A percentile compares a stretch with the other conserved stretches of the same genome.
Evolutionary conservation across 2,329 filamentous ascomycete genomes (phyloP).

Genomic region (Sarocladium strictum): DNA sequence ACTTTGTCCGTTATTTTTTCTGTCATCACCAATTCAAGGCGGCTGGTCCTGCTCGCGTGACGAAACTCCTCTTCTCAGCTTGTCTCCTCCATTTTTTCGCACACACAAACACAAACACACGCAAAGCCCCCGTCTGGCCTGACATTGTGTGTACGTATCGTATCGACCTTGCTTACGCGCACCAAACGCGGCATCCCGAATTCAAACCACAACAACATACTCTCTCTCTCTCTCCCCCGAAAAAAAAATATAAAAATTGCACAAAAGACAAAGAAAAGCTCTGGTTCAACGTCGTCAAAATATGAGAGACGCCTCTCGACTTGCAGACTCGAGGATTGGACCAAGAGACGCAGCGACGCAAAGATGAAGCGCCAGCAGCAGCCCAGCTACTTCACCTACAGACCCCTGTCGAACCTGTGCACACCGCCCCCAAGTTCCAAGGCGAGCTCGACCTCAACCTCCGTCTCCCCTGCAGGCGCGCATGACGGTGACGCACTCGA

Average conservation of each 20-base stretch:
- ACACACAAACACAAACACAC: too few species aligned
- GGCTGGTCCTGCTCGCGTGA: conserved; percentile 8
- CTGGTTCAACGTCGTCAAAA: background rate
- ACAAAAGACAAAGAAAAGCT: background rate
- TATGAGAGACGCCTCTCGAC: conserved; percentile 10
- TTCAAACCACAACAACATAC: background rate
- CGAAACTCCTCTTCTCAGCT: conserved; percentile 7
- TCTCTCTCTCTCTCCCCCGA: too few species aligned
- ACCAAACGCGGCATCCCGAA: too few species aligned
- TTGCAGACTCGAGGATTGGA: conserved; percentile 7
- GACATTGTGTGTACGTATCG: too few species aligned
- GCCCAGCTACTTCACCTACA: conserved; percentile 57
- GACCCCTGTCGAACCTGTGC: conserved; percentile 61
- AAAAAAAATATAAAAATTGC: background rate
- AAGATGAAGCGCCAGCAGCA: conserved; percentile 16
- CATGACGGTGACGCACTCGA: conserved; percentile 36
- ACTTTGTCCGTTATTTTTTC: background rate
- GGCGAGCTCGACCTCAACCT: background rate
- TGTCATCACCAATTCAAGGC: background rate
- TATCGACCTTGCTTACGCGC: too few species aligned
- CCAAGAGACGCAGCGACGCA: conserved; percentile 8
- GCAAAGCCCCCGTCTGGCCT: background rate
- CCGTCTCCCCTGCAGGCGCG: background rate
- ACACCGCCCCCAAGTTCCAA: conserved; percentile 55
- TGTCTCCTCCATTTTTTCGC: too few species aligned